Percentiles rank a stretch among this genome's conserved stretches.
Evolutionary conservation across 2,329 filamentous ascomycete genomes (phyloP).

Genomic region (Didymosphaeria variabile): DNA sequence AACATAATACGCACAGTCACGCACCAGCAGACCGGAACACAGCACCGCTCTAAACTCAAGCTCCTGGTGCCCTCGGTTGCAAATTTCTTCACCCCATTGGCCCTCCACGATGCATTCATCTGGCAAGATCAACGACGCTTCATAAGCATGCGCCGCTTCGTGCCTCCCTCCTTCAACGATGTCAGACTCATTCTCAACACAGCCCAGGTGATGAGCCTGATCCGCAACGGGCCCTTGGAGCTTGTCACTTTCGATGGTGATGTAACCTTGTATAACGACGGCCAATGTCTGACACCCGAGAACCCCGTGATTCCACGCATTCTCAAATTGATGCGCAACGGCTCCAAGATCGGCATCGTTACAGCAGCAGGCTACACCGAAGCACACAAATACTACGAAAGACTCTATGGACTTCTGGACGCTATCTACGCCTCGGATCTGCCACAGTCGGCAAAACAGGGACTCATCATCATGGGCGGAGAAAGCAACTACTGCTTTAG

Average conservation of each 20-base stretch:
- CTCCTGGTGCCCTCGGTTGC: constrained; percentile 90
- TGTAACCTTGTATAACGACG: constrained; percentile 89
- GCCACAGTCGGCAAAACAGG: constrained; percentile 73
- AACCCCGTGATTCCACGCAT: constrained; percentile 80
- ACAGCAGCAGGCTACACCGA: constrained; percentile 96
- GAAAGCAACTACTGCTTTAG: constrained; percentile 96
- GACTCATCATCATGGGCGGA: constrained; percentile 90
- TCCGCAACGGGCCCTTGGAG: constrained; percentile 74
- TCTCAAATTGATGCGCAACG: constrained; percentile 75
- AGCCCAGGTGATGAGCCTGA: constrained; percentile 91
- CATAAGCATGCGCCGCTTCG: constrained; percentile 91
- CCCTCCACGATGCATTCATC: constrained; percentile 87
- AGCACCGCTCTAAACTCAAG: constrained; percentile 86
- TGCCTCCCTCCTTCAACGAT: constrained; percentile 97
- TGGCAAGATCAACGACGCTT: constrained; percentile 86
- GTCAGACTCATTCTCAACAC: constrained; percentile 92
- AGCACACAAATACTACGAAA: constrained; percentile 83
- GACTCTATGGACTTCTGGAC: constrained; percentile 86
- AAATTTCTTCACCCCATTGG: constrained; percentile 90
- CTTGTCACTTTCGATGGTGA: constrained; percentile 97
- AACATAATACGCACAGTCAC: constrained; percentile 62
- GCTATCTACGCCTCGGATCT: constrained; percentile 74
- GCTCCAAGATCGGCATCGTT: constrained; percentile 91
- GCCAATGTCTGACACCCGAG: constrained; percentile 75
- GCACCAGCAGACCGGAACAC: constrained; percentile 71